Evolutionary conservation across 2,329 filamentous ascomycete species (phyloP).

Genomic region (Purpureocillium takamizusanense): DNA sequence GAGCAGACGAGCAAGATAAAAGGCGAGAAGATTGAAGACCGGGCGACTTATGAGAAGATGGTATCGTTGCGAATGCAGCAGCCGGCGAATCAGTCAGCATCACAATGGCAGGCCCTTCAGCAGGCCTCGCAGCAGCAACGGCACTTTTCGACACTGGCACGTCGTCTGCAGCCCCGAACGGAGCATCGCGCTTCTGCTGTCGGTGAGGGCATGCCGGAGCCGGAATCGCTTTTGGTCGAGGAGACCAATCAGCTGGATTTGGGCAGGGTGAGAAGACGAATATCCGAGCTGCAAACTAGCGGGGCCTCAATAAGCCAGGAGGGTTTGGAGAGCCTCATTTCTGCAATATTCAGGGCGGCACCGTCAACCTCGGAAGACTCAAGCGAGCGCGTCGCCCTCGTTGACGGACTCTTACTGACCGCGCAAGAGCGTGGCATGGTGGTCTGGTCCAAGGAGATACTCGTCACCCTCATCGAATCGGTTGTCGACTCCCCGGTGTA

Average conservation of each 20-base stretch:
- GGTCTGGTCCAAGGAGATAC: slow-evolving; percentile 35
- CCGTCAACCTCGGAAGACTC: slow-evolving; percentile 12
- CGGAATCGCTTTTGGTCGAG: not conserved
- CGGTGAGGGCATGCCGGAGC: not conserved
- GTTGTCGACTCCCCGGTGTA: slow-evolving; percentile 22
- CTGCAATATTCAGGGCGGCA: slow-evolving; percentile 23
- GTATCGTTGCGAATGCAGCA: slow-evolving; percentile 23
- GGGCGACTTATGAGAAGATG: slow-evolving; percentile 18
- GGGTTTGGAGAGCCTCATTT: slow-evolving; percentile 27
- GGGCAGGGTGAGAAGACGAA: slow-evolving; percentile 14
- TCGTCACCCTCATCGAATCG: slow-evolving; percentile 37
- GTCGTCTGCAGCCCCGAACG: slow-evolving; percentile 10
- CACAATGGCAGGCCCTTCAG: slow-evolving; percentile 25
- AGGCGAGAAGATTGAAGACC: slow-evolving; percentile 13
- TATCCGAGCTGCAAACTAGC: slow-evolving; percentile 29
- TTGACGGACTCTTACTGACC: slow-evolving; percentile 33
- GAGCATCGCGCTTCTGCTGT: not conserved
- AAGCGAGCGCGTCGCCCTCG: slow-evolving; percentile 24
- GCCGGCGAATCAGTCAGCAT: slow-evolving; percentile 16
- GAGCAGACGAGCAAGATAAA: slow-evolving; percentile 19
- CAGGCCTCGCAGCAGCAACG: slow-evolving; percentile 24
- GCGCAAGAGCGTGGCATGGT: slow-evolving; percentile 35
- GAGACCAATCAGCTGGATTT: slow-evolving; percentile 7
- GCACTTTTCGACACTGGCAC: slow-evolving; percentile 22
- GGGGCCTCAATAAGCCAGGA: slow-evolving; percentile 25